Conservation (phyloP, 306 rosid species). For the Lablab purpureus region DNA sequence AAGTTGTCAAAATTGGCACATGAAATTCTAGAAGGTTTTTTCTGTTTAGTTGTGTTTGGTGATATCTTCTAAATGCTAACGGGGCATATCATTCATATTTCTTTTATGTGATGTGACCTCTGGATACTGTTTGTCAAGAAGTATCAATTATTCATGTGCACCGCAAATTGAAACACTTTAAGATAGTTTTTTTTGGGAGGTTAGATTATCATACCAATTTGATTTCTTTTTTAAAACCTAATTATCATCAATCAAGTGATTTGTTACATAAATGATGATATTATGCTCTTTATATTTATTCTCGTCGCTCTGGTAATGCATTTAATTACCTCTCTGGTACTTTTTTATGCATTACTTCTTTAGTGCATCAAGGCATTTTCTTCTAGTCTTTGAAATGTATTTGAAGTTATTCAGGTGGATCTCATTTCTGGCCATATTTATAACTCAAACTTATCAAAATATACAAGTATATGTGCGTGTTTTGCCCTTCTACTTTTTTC, state of each 20-base stretch:
- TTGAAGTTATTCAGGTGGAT: neutral
- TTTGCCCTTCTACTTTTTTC: neutral
- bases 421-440: neutral
- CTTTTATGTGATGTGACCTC: conserved; percentile 9
- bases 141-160: conserved; percentile 12
- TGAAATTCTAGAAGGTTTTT: conserved; percentile 76
- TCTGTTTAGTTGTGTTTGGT: conserved; percentile 40
- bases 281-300: neutral
- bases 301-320: neutral
- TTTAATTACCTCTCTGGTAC: no score
- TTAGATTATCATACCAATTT: conserved; percentile 12
- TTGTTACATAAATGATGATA: conserved; percentile 7
- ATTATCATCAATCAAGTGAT: neutral
- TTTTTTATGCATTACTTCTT: neutral
- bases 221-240: neutral
- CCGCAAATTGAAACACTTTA: neutral
- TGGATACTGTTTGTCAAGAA: conserved; percentile 6
- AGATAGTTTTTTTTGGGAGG: neutral
- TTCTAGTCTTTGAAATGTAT: conserved; percentile 8
- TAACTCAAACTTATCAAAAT: conserved; percentile 13
- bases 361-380: conserved; percentile 4
- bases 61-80: conserved; percentile 31
- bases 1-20: conserved; percentile 65
- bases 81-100: conserved; percentile 31
- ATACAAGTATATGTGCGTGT: neutral